Evolutionary conservation across 2,329 filamentous ascomycete species (phyloP).

Genomic region (Sporothrix phasma): DNA sequence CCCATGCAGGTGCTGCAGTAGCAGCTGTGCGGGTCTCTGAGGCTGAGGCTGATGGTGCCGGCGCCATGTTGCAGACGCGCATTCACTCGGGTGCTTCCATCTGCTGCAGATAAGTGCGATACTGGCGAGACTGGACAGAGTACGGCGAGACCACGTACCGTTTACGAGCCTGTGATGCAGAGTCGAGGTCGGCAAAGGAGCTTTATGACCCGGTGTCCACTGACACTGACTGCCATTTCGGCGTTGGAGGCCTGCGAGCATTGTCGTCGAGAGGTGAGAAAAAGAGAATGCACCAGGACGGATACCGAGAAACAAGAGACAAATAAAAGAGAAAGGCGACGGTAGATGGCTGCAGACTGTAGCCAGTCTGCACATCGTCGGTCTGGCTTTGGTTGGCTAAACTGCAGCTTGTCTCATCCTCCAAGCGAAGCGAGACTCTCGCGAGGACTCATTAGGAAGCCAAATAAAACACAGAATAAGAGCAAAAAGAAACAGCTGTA

Average conservation of each 20-base stretch:
- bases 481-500: too few species aligned
- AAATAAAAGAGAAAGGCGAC: neutral
- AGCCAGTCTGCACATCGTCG: neutral
- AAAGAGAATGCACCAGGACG: neutral
- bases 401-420: neutral
- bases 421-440: neutral
- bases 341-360: neutral
- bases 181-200: too few species aligned
- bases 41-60: neutral
- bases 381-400: neutral
- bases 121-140: neutral
- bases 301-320: too few species aligned
- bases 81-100: neutral
- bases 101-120: too few species aligned
- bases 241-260: neutral
- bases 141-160: too few species aligned
- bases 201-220: neutral
- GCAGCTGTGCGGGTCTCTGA: neutral
- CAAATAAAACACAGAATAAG: neutral
- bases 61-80: neutral
- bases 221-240: neutral
- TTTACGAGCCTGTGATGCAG: neutral
- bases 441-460: neutral
- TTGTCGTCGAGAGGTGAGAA: neutral
- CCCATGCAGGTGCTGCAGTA: neutral